A percentile compares a stretch with the other conserved stretches of the same genome.
These are phyloP conservation scores for Phlyctochytrium arcticum DNA, from an alignment of 192 early-diverging fungal species.

Conservation along the genomic window DNA sequence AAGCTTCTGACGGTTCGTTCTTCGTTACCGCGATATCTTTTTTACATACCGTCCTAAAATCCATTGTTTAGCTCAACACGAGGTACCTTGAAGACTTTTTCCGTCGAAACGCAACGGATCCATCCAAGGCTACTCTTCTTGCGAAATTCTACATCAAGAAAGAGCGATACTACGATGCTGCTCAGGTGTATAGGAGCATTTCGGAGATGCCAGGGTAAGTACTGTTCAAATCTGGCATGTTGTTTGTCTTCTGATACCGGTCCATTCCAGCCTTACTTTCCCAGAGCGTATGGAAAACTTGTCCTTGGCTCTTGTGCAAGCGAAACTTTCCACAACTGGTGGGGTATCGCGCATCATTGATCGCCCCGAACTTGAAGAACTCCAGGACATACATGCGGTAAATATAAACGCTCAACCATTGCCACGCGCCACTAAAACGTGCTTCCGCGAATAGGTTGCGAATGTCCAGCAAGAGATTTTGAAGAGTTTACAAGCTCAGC, in stretches of 20 bases:
- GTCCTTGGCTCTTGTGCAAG: neutral
- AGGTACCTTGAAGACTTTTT: slow-evolving; percentile 39
- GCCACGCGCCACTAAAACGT: too few species aligned
- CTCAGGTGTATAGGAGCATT: slow-evolving; percentile 37
- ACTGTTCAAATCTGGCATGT: neutral
- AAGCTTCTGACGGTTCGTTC: slow-evolving; percentile 35
- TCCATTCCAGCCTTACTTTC: neutral
- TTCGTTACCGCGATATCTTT: neutral
- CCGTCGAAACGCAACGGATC: neutral
- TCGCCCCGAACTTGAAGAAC: neutral
- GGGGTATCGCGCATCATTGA: neutral
- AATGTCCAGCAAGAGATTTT: neutral
- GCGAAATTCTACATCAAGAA: slow-evolving; percentile 65
- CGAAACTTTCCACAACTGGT: neutral
- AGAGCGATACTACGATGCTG: slow-evolving; percentile 53
- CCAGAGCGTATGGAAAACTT: neutral
- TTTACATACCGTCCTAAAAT: neutral
- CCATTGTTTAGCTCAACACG: neutral
- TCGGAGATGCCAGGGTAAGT: neutral
- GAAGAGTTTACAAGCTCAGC: neutral
- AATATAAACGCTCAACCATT: neutral
- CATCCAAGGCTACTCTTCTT: slow-evolving; percentile 23
- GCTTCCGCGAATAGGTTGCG: too few species aligned
- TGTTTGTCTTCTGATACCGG: too few species aligned
- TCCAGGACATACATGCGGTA: neutral